Conservation (phyloP, 2,329 filamentous ascomycete species). For the Penicillium sp. region DNA sequence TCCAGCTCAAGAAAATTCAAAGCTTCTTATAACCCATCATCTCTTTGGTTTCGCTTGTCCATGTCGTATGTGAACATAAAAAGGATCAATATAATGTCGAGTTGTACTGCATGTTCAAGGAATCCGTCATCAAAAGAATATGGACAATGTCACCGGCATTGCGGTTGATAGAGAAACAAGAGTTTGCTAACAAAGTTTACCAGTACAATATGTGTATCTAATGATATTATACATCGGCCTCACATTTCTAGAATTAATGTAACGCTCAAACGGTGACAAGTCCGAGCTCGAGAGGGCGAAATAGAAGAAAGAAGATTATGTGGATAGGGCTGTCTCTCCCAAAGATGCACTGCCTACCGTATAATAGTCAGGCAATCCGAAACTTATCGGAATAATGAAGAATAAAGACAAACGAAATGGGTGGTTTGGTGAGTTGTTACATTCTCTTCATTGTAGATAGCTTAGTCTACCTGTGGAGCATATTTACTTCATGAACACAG, state of each 20-base stretch:
- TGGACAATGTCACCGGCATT: not conserved
- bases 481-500: conserved; percentile 10
- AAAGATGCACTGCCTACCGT: not conserved
- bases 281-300: conserved; percentile 4
- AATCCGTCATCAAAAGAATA: not conserved
- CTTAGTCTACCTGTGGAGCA: conserved; percentile 1
- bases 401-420: not conserved
- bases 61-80: not conserved
- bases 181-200: not conserved
- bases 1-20: too few species aligned
- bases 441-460: conserved; percentile 11
- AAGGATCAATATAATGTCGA: not conserved
- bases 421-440: not conserved
- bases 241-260: not conserved
- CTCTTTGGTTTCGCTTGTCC: not conserved
- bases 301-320: not conserved
- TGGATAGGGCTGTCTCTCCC: not conserved
- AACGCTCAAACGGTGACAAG: not conserved
- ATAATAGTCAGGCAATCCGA: not conserved
- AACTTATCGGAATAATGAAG: not conserved
- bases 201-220: not conserved
- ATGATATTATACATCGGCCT: too few species aligned
- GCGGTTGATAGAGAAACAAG: not conserved
- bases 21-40: not conserved
- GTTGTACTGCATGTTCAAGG: too few species aligned